Conservation (phyloP, 768 basidiomycete species). For the Cyclocybe cylindracea region DNA sequence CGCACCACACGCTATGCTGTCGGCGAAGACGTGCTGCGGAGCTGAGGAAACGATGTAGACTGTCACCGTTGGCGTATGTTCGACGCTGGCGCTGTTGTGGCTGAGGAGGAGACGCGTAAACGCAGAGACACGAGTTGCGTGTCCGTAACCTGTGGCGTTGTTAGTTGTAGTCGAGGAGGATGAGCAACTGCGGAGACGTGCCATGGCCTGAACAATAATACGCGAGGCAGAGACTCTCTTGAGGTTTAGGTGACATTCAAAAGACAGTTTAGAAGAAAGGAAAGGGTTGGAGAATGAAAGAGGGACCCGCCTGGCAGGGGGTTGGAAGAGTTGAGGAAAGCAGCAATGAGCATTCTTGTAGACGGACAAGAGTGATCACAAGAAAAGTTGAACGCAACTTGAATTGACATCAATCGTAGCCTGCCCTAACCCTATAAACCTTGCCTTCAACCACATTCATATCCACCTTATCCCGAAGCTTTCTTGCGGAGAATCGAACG, state of each 20-base stretch:
- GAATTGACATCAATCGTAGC: background rate
- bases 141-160: slow-evolving; percentile 65
- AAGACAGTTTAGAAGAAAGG: background rate
- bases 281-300: background rate
- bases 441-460: background rate
- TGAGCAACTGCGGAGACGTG: slow-evolving; percentile 18
- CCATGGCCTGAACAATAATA: slow-evolving; percentile 82
- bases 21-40: slow-evolving; percentile 67
- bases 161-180: background rate
- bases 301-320: background rate
- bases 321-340: too few species aligned
- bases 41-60: slow-evolving; percentile 76
- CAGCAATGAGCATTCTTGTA: too few species aligned
- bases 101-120: slow-evolving; percentile 61
- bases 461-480: background rate
- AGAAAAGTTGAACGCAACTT: background rate
- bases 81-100: slow-evolving; percentile 32
- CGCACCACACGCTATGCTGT: slow-evolving; percentile 64
- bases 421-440: background rate
- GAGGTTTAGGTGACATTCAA: background rate
- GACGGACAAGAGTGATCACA: too few species aligned
- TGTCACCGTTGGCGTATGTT: slow-evolving; percentile 26
- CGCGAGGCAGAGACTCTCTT: slow-evolving; percentile 40
- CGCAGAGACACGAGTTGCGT: slow-evolving; percentile 81
- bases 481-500: too few species aligned